Base-by-base conservation (phyloP, 192 early-diverging fungal species). In the Podila verticillata region DNA sequence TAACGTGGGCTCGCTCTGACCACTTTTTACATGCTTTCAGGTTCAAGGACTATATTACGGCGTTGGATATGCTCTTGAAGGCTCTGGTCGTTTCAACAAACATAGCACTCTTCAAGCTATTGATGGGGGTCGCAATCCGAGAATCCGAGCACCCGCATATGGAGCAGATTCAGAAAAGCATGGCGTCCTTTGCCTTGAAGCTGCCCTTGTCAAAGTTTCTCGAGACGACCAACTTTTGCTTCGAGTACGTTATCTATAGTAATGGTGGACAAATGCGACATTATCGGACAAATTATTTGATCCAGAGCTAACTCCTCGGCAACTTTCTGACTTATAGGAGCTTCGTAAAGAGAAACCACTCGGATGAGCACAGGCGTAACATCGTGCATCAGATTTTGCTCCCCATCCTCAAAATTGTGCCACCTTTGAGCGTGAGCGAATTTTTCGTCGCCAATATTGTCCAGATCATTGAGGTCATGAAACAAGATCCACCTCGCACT, bases 51-150 rank as follows among this genome's bases (percentile, higher is more conserved):
- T 90, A 91, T 60, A 84, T 84, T 29, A 63, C 75, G 7, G 79
- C 84, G 2, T 84, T 92, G 39, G 83, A 89, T 56, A 72, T 81
- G n/a, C 70, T 93, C 0, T 57, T 93, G 12, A 72, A 70, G 35
- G 83, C 81, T 10, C 75, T 91, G 63, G 84, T 82, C 12, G 65
- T 60, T 2, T 75, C 86, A 2, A 72, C 79, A 31, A 83, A 74
- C 32, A 65, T 70, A 9, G 66, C 56, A n/a, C 32, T 93, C 5
- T 87, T 90, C 56, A 86, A 86, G 57, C 58, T 82, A 1, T 68
- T 92, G 17, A 72, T 90, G 35, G 74, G 84, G 5, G 82, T 89
- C 24, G 70, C 92, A 20, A 85, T 90, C 47, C 82, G 88, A 34
- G 86, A 90, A 30, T 65, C 79, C 3, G 80, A 88, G 7, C 88